Evolutionary conservation across 345 rosid species (phyloP).

Genomic region (Euphorbia lathyris): DNA sequence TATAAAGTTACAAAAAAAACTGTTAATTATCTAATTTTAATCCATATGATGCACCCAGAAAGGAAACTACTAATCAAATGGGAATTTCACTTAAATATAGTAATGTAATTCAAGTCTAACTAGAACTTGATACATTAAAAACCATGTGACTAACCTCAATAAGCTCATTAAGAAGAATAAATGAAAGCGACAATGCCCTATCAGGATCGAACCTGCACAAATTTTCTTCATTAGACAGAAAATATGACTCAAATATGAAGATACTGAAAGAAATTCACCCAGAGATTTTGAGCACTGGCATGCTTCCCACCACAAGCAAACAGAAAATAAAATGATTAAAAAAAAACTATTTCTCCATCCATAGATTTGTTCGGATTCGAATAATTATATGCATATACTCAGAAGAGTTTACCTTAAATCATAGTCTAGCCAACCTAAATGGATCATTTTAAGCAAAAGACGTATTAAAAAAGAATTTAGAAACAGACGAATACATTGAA

Average conservation of each 20-base stretch:
- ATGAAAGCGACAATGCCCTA: constrained; percentile 72
- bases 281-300: background rate
- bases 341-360: background rate
- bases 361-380: background rate
- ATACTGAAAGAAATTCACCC: background rate
- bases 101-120: background rate
- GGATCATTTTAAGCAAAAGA: background rate
- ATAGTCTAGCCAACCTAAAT: background rate
- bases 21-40: background rate
- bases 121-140: background rate
- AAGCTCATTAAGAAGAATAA: constrained; percentile 61
- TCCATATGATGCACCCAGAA: background rate
- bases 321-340: background rate
- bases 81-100: background rate
- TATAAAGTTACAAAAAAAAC: background rate
- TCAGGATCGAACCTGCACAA: constrained; percentile 73
- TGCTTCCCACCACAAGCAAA: background rate
- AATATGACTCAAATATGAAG: background rate
- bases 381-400: background rate
- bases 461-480: background rate
- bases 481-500: background rate
- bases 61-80: background rate
- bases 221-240: constrained; percentile 8
- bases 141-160: constrained; percentile 50
- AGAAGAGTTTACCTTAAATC: background rate